phyloP scores from a whole-genome alignment of 192 early-diverging fungal species.

The Mortierella antarctica region DNA sequence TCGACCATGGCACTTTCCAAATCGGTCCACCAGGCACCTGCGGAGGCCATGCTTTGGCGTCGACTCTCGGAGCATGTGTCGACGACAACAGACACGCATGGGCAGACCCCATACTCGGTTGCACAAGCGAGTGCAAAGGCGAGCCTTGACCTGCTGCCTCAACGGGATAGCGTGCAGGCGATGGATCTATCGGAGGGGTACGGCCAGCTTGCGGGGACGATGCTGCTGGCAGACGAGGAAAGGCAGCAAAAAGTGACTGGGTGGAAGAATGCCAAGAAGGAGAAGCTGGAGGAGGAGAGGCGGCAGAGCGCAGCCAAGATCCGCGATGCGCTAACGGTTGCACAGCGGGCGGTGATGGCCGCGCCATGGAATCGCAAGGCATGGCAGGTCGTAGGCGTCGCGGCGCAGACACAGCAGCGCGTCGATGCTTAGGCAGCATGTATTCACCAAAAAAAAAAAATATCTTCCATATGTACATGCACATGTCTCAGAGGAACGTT shows the following conservation, averaged over 20 bases:
- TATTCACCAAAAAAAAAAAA: neutral
- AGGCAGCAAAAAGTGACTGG: constrained; percentile 29
- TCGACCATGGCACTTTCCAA: constrained; percentile 53
- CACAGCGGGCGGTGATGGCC: constrained; percentile 56
- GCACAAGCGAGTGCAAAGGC: constrained; percentile 48
- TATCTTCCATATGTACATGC: neutral
- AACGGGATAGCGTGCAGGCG: constrained; percentile 33
- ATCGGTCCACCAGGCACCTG: constrained; percentile 57
- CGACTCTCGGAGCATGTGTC: constrained; percentile 55
- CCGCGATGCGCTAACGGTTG: constrained; percentile 19
- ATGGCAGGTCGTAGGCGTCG: constrained; percentile 55
- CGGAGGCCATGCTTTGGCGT: constrained; percentile 51
- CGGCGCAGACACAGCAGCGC: constrained; percentile 6
- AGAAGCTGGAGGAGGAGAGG: constrained; percentile 38
- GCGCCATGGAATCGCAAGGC: constrained; percentile 59
- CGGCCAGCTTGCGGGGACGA: constrained; percentile 47
- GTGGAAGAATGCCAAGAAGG: constrained; percentile 47
- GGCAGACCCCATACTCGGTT: constrained; percentile 25
- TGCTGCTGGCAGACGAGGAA: constrained; percentile 40
- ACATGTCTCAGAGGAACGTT: no score
- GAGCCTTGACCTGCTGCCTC: constrained; percentile 32
- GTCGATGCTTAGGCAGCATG: neutral
- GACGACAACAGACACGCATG: constrained; percentile 7
- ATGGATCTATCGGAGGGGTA: constrained; percentile 48
- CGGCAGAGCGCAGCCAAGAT: constrained; percentile 22